Evolutionary conservation across 2,329 filamentous ascomycete species (phyloP).

Genomic region (Phyllosticta capitalensis): DNA sequence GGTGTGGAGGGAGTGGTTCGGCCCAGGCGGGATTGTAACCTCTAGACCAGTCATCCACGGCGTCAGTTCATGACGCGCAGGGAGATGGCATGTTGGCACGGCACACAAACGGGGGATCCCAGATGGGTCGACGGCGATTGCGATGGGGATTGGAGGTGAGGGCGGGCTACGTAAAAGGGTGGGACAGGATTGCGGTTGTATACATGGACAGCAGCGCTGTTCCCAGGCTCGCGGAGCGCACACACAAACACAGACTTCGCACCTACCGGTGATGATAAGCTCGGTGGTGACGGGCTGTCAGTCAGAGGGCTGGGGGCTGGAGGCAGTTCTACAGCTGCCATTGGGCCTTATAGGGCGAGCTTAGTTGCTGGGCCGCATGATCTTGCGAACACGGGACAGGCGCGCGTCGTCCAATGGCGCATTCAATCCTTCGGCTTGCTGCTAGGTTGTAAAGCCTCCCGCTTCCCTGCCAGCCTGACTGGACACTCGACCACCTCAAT

Average conservation of each 20-base stretch:
- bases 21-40: neutral
- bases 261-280: neutral
- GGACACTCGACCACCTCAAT: neutral
- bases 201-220: neutral
- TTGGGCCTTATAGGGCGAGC: slow-evolving; percentile 14
- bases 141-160: neutral
- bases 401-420: neutral
- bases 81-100: neutral
- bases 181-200: neutral
- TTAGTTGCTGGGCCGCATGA: slow-evolving; percentile 27
- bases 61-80: neutral
- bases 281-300: neutral
- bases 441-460: too few species aligned
- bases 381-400: slow-evolving; percentile 28
- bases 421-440: neutral
- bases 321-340: slow-evolving; percentile 5
- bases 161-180: neutral
- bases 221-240: neutral
- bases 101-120: neutral
- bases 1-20: neutral
- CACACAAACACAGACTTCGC: too few species aligned
- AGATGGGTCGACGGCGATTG: neutral
- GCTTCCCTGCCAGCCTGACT: too few species aligned
- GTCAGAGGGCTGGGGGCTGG: too few species aligned
- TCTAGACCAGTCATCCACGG: too few species aligned